phyloP scores from a whole-genome alignment of 495 filamentous ascomycete genomes.

The Glutinoglossum americanum region DNA sequence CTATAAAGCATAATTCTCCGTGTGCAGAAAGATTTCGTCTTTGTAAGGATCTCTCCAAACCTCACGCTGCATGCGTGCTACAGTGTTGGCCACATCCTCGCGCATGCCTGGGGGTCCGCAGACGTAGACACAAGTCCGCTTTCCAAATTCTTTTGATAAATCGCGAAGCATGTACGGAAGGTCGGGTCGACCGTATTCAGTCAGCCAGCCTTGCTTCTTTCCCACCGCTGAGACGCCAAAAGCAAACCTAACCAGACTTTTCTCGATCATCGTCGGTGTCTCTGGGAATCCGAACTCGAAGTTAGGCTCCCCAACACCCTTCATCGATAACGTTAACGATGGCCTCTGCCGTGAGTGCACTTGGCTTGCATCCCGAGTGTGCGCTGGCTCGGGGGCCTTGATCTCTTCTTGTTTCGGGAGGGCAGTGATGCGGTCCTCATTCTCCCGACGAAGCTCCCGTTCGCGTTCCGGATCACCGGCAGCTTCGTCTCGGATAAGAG shows the following conservation, averaged over 20 bases:
- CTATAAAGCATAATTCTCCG: constrained; percentile 62
- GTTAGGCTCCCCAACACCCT: constrained; percentile 12
- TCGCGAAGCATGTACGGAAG: constrained; percentile 64
- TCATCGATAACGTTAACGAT: not conserved
- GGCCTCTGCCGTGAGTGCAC: not conserved
- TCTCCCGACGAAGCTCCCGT: constrained; percentile 59
- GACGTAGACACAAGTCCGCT: constrained; percentile 70
- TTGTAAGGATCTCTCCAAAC: constrained; percentile 56
- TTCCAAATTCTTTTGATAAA: constrained; percentile 58
- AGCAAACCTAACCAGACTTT: constrained; percentile 69
- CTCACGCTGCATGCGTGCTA: constrained; percentile 59
- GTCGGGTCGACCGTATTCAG: constrained; percentile 84
- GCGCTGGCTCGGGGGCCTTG: constrained; percentile 4
- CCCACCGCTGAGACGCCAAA: constrained; percentile 36
- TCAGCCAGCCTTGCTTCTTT: constrained; percentile 55
- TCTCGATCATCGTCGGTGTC: constrained; percentile 58
- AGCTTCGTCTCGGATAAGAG: constrained; percentile 59
- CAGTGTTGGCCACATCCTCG: constrained; percentile 61
- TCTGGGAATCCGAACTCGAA: constrained; percentile 61
- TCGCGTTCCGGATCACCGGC: constrained; percentile 58
- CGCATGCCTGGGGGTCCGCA: constrained; percentile 76
- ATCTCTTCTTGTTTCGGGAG: constrained; percentile 30
- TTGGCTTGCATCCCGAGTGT: not conserved
- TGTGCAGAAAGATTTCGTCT: constrained; percentile 87
- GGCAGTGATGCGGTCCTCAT: constrained; percentile 64